A percentile compares a stretch with the other conserved stretches of the same genome.
phyloP scores from a whole-genome alignment of 176 grass and related monocot species.

The Carex myosuroides region DNA sequence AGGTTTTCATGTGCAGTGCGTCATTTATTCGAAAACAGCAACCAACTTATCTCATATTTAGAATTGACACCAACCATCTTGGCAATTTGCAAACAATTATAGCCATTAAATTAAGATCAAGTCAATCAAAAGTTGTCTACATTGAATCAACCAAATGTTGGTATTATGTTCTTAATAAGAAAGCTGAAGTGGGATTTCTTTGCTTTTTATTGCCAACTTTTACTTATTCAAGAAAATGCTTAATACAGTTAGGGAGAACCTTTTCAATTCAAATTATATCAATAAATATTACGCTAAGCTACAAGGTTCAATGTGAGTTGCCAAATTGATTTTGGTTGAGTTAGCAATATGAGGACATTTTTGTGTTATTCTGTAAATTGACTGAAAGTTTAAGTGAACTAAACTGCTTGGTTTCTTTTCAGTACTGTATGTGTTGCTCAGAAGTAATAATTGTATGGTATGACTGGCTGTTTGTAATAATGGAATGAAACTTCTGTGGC shows the following conservation, averaged over 20 bases:
- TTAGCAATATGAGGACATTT: background rate
- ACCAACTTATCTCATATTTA: background rate
- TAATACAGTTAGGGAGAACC: background rate
- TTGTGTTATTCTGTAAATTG: background rate
- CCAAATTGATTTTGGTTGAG: background rate
- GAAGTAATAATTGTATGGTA: background rate
- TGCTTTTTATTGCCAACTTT: background rate
- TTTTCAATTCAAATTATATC: background rate
- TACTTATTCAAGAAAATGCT: background rate
- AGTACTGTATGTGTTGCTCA: background rate
- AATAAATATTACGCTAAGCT: background rate
- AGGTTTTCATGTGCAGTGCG: background rate
- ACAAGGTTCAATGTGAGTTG: background rate
- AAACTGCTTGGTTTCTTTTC: background rate
- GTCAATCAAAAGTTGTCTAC: background rate
- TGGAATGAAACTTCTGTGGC: conserved; percentile 46
- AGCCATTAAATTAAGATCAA: background rate
- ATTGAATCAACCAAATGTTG: conserved; percentile 2
- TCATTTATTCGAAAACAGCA: background rate
- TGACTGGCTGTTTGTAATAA: background rate
- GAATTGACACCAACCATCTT: background rate
- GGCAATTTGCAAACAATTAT: background rate
- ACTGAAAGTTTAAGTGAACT: background rate
- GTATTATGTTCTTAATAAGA: background rate
- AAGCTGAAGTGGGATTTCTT: background rate